Percentiles rank a stretch among this genome's conserved stretches.
phyloP scores from a whole-genome alignment of 192 early-diverging fungal genomes.

The Dissophora globulifera region DNA sequence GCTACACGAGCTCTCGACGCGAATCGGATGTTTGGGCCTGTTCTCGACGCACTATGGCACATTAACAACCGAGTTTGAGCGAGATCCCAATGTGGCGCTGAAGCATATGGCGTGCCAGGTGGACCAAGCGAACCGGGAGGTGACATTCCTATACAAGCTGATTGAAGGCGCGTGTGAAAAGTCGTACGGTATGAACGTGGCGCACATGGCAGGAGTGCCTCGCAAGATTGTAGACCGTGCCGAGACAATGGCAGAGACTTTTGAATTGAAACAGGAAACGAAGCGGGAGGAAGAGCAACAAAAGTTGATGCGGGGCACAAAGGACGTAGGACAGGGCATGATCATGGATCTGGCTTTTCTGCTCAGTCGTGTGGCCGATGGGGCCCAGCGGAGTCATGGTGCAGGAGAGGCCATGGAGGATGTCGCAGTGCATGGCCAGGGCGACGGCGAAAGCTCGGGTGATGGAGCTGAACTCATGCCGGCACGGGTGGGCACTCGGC shows the following conservation, averaged over 20 bases:
- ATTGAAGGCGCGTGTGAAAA: slow-evolving; percentile 86
- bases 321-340: slow-evolving; percentile 41
- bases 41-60: slow-evolving; percentile 98
- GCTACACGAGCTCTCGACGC: slow-evolving; percentile 82
- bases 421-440: background rate
- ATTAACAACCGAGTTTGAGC: slow-evolving; percentile 86
- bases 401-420: background rate
- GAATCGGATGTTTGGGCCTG: slow-evolving; percentile 87
- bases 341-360: slow-evolving; percentile 46
- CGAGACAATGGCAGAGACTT: slow-evolving; percentile 73
- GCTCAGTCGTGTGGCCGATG: slow-evolving; percentile 11
- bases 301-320: slow-evolving; percentile 8
- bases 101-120: slow-evolving; percentile 91
- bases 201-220: slow-evolving; percentile 95
- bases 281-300: slow-evolving; percentile 36
- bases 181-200: slow-evolving; percentile 99
- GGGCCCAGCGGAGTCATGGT: background rate
- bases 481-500: background rate
- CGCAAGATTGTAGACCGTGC: slow-evolving; percentile 75
- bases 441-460: too few relatives aligned
- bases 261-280: slow-evolving; percentile 67
- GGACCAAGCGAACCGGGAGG: slow-evolving; percentile 83
- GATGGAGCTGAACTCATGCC: background rate
- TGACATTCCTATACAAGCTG: slow-evolving; percentile 96
- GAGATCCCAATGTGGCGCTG: slow-evolving; percentile 78